Conservation (phyloP, 768 basidiomycete species). For the Pulveroboletus sp. region DNA sequence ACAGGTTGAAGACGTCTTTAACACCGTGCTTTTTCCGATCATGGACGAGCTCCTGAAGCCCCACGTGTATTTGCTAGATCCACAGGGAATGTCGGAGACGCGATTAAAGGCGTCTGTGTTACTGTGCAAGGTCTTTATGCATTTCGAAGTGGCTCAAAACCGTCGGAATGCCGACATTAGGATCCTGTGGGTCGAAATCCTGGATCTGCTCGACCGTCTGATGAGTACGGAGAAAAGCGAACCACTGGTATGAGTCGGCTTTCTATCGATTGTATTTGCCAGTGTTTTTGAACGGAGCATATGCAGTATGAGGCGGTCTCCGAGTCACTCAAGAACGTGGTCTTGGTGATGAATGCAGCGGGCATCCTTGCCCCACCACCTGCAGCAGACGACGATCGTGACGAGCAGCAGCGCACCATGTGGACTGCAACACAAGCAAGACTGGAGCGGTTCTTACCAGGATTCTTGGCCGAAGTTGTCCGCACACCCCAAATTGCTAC, state of each 20-base stretch:
- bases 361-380: constrained; percentile 67
- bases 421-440: constrained; percentile 86
- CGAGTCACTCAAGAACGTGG: constrained; percentile 93
- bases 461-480: constrained; percentile 75
- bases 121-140: constrained; percentile 93
- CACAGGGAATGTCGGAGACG: constrained; percentile 86
- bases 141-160: constrained; percentile 75
- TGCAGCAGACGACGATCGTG: constrained; percentile 40
- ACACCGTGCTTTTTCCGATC: constrained; percentile 84
- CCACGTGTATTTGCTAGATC: constrained; percentile 72
- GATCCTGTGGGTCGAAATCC: constrained; percentile 81
- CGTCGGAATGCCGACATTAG: constrained; percentile 57
- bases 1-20: constrained; percentile 81
- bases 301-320: constrained; percentile 87
- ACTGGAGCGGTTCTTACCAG: constrained; percentile 88
- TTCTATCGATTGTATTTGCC: background rate
- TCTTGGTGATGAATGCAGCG: constrained; percentile 93
- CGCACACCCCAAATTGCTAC: constrained; percentile 29
- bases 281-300: constrained; percentile 1
- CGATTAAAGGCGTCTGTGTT: constrained; percentile 83
- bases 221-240: constrained; percentile 84
- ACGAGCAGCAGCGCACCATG: constrained; percentile 59
- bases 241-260: constrained; percentile 55
- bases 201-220: constrained; percentile 84
- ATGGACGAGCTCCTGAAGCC: constrained; percentile 88